A percentile compares a stretch with the other conserved stretches of the same genome.
These are phyloP conservation scores for Trypanosoma rangeli DNA, from an alignment of 208 protist species.

Conservation along the genomic window DNA sequence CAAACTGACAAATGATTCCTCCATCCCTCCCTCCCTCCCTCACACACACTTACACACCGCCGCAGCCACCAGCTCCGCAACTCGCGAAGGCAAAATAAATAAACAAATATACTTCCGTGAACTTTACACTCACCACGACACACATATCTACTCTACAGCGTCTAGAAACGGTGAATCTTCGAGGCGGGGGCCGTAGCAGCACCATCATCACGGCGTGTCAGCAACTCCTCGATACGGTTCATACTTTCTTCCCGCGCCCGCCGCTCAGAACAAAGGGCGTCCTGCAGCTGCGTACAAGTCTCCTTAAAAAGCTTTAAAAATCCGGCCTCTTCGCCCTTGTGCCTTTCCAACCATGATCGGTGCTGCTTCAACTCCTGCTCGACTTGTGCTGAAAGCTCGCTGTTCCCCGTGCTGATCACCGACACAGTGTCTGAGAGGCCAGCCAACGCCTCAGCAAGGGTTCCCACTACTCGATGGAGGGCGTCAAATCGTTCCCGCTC, in stretches of 20 bases:
- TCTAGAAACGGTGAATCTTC: constrained; percentile 18
- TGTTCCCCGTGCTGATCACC: background rate
- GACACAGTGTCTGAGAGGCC: constrained; percentile 11
- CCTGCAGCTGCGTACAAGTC: constrained; percentile 17
- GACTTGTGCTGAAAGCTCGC: background rate
- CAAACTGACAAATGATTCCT: background rate
- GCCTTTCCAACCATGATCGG: constrained; percentile 5
- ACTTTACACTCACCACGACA: background rate
- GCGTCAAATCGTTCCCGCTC: background rate
- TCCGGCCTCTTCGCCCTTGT: background rate
- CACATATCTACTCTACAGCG: constrained; percentile 7
- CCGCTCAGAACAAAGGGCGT: constrained; percentile 10
- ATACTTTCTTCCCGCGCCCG: constrained; percentile 20
- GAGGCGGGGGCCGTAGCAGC: too few relatives aligned
- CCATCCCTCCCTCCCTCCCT: background rate
- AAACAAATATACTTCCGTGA: background rate
- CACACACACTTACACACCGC: background rate
- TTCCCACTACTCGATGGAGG: background rate
- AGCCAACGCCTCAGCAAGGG: background rate
- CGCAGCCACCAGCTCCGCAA: background rate
- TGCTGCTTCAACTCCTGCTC: constrained; percentile 3
- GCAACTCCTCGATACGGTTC: constrained; percentile 22
- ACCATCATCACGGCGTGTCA: constrained; percentile 4
- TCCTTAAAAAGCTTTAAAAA: constrained; percentile 20
- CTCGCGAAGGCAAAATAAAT: background rate